Percentiles rank a stretch among this genome's conserved stretches.
Conservation (phyloP, 106 monocot species). For the Cymbidium sinense region DNA sequence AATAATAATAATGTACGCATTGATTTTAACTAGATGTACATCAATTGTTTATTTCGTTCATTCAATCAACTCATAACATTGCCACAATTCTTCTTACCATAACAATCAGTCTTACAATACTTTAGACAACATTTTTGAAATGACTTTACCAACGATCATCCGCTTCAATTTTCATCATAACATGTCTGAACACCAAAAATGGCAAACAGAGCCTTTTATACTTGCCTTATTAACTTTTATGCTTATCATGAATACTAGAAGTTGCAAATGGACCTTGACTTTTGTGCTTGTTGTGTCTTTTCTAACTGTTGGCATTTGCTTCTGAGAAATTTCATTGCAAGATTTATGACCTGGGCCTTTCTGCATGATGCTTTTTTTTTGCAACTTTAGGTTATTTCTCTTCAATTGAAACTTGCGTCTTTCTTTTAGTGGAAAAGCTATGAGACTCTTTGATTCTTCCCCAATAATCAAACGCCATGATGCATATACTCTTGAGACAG, state of each 20-base stretch:
- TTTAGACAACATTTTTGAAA: background rate
- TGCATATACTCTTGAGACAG: conserved; percentile 11
- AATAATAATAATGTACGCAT: too few species aligned
- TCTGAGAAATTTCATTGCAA: background rate
- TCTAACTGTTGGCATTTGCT: background rate
- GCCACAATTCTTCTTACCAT: background rate
- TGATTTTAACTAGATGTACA: too few species aligned
- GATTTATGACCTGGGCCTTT: background rate
- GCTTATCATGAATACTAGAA: too few species aligned
- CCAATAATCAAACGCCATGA: conserved; percentile 9
- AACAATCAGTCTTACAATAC: background rate
- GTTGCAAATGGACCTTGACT: background rate
- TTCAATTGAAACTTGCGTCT: background rate
- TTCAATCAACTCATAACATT: background rate
- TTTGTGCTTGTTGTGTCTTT: background rate
- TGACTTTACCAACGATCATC: background rate
- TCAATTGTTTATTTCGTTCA: background rate
- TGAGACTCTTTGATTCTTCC: conserved; percentile 12
- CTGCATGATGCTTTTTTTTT: too few species aligned
- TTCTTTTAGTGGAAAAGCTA: conserved; percentile 5
- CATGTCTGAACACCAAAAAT: too few species aligned
- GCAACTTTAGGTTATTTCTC: background rate
- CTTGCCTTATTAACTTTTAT: too few species aligned
- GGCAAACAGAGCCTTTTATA: too few species aligned
- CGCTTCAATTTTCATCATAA: too few species aligned